Evolutionary conservation across 2,329 filamentous ascomycete genomes (phyloP).

Genomic region (Calonectria leucothoes): DNA sequence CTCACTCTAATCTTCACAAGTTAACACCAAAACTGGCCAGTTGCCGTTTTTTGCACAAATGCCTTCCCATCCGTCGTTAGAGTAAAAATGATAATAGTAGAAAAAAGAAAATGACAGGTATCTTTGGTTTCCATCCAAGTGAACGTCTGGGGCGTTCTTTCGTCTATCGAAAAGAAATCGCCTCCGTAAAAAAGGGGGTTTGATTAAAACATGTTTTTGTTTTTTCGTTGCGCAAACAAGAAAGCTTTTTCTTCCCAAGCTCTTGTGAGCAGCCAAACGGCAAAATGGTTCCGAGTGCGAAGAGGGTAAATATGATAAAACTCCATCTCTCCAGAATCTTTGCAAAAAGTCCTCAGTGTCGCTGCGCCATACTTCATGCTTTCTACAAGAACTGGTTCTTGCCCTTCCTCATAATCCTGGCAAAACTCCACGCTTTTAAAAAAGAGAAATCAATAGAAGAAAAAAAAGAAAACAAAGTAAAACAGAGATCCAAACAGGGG

Average conservation of each 20-base stretch:
- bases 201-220: constrained; percentile 30
- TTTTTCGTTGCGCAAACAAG: constrained; percentile 24
- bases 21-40: background rate
- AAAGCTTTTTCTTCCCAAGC: constrained; percentile 22
- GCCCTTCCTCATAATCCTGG: constrained; percentile 40
- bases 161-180: constrained; percentile 37
- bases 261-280: constrained; percentile 14
- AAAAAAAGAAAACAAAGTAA: constrained; percentile 29
- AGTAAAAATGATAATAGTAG: constrained; percentile 22
- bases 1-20: constrained; percentile 28
- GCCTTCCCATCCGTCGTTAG: constrained; percentile 14
- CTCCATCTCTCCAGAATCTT: constrained; percentile 35
- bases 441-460: constrained; percentile 23
- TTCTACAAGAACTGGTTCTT: constrained; percentile 42
- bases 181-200: constrained; percentile 2
- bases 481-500: constrained; percentile 22
- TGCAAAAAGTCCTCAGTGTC: constrained; percentile 28
- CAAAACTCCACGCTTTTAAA: constrained; percentile 45
- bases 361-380: constrained; percentile 44
- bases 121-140: constrained; percentile 36
- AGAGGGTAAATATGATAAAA: constrained; percentile 24
- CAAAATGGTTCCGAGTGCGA: constrained; percentile 19
- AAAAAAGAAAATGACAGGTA: constrained; percentile 24
- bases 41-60: constrained; percentile 17
- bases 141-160: constrained; percentile 36